Conservation (phyloP, 2,329 filamentous ascomycete species). For the Cladophialophora yegresii region DNA sequence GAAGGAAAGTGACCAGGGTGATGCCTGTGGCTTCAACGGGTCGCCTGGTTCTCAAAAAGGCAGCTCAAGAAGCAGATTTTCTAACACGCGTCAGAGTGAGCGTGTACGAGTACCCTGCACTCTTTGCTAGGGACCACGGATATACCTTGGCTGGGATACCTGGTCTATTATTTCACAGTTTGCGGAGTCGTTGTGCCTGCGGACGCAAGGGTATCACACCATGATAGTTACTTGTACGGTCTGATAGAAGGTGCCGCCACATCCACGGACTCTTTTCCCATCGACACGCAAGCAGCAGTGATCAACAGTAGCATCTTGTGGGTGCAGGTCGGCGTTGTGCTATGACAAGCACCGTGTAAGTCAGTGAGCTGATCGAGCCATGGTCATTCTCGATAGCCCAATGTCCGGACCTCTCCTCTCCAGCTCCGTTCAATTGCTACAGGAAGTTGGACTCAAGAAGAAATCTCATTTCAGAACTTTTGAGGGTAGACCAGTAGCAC, state of each 20-base stretch:
- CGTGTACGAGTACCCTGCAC: slow-evolving; percentile 2
- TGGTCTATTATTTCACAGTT: background rate
- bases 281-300: background rate
- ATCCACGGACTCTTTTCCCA: slow-evolving; percentile 8
- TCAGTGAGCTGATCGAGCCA: background rate
- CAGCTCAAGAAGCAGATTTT: slow-evolving; percentile 2
- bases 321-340: background rate
- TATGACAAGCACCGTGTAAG: background rate
- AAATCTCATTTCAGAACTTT: slow-evolving; percentile 7
- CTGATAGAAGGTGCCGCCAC: slow-evolving; percentile 4
- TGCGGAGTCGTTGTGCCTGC: background rate
- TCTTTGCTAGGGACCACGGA: slow-evolving; percentile 2
- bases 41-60: slow-evolving; percentile 13
- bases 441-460: background rate
- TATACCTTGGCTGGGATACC: slow-evolving; percentile 12
- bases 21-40: slow-evolving; percentile 20
- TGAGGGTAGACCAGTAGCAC: slow-evolving; percentile 19
- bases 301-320: slow-evolving; percentile 7
- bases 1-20: slow-evolving; percentile 17
- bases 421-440: background rate
- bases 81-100: background rate
- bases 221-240: slow-evolving; percentile 4
- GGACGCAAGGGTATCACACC: background rate
- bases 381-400: background rate
- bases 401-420: background rate